Conservation (phyloP, 2,329 filamentous ascomycete species). For the Stemphylium beticola region DNA sequence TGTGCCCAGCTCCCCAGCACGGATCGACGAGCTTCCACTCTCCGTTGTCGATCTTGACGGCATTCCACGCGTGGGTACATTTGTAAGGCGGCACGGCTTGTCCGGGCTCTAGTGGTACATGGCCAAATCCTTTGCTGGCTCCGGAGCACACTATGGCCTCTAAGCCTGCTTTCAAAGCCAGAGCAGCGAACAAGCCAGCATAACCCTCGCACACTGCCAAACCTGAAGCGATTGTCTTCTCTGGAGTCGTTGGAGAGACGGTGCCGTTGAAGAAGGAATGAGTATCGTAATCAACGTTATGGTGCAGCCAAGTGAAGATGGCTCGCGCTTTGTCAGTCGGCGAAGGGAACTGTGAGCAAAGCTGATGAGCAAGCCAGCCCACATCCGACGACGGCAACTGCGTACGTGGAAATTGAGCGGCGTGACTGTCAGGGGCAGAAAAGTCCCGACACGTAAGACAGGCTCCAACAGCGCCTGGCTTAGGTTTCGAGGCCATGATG, state of each 20-base stretch:
- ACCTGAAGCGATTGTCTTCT: slow-evolving; percentile 75
- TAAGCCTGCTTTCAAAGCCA: slow-evolving; percentile 80
- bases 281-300: slow-evolving; percentile 88
- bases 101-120: slow-evolving; percentile 67
- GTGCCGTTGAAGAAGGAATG: slow-evolving; percentile 76
- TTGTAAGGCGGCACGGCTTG: slow-evolving; percentile 69
- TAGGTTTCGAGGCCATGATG: slow-evolving; percentile 55
- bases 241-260: slow-evolving; percentile 70
- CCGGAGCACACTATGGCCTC: slow-evolving; percentile 77
- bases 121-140: slow-evolving; percentile 86
- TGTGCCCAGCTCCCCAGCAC: slow-evolving; percentile 88
- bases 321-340: slow-evolving; percentile 88
- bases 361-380: slow-evolving; percentile 74
- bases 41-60: slow-evolving; percentile 82
- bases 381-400: slow-evolving; percentile 73
- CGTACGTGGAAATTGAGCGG: slow-evolving; percentile 74
- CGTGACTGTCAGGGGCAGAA: slow-evolving; percentile 78
- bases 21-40: slow-evolving; percentile 90
- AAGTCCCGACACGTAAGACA: slow-evolving; percentile 91
- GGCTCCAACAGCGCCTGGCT: slow-evolving; percentile 28
- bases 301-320: slow-evolving; percentile 94
- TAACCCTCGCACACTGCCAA: slow-evolving; percentile 92
- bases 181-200: slow-evolving; percentile 77
- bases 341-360: slow-evolving; percentile 81
- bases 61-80: slow-evolving; percentile 87